Evolutionary conservation across 371 early-diverging fungal genomes (phyloP).

Genomic region (Mortierella sp.): DNA sequence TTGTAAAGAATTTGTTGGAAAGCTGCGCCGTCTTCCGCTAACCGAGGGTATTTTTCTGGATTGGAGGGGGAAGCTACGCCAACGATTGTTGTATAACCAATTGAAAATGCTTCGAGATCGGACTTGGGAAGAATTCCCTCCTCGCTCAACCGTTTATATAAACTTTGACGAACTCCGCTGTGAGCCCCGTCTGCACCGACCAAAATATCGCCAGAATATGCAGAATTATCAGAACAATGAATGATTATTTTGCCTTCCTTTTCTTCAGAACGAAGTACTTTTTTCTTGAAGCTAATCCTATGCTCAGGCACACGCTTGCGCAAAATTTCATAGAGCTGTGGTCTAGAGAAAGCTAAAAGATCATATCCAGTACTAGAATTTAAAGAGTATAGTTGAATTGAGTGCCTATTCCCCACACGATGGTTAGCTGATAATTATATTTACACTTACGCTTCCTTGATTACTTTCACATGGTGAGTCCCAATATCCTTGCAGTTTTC

Average conservation of each 20-base stretch:
- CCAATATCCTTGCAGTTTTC: too few species aligned
- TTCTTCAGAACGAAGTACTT: slow-evolving; percentile 5
- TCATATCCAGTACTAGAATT: slow-evolving; percentile 13
- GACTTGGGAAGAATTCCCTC: not conserved
- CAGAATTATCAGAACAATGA: slow-evolving; percentile 15
- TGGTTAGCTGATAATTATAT: too few species aligned
- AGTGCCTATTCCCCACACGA: too few species aligned
- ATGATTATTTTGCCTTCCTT: slow-evolving; percentile 8
- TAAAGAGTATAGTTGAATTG: too few species aligned
- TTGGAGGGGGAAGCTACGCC: slow-evolving; percentile 8
- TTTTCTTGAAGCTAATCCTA: slow-evolving; percentile 9
- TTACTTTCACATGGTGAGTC: too few species aligned
- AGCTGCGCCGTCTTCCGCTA: slow-evolving; percentile 3
- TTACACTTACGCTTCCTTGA: too few species aligned
- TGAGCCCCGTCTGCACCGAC: slow-evolving; percentile 23
- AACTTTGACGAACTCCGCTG: slow-evolving; percentile 16
- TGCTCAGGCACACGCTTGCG: slow-evolving; percentile 2
- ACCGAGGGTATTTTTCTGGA: slow-evolving; percentile 19
- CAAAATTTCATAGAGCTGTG: slow-evolving; percentile 12
- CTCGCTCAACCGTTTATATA: slow-evolving; percentile 18
- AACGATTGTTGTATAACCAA: slow-evolving; percentile 11
- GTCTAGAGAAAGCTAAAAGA: slow-evolving; percentile 5
- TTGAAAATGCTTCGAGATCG: slow-evolving; percentile 6
- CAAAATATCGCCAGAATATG: slow-evolving; percentile 21
- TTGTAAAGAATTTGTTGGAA: slow-evolving; percentile 9